Evolutionary conservation across 2,329 filamentous ascomycete genomes (phyloP).

Genomic region (Cordyceps sp.): DNA sequence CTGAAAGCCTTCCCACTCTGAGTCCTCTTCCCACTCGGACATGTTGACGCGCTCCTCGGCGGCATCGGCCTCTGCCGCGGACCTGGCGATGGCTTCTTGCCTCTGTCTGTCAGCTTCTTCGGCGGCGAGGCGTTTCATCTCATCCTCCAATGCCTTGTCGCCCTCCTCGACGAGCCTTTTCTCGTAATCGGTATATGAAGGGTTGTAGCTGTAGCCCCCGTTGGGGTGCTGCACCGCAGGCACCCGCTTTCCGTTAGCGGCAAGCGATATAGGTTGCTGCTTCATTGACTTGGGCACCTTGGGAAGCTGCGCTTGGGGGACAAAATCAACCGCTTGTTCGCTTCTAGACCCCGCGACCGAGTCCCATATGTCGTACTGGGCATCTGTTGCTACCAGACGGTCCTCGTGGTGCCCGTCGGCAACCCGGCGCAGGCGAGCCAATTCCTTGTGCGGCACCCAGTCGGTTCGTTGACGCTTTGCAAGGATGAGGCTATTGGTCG

Average conservation of each 20-base stretch:
- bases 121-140: slow-evolving; percentile 54
- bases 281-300: slow-evolving; percentile 62
- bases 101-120: slow-evolving; percentile 51
- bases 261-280: slow-evolving; percentile 61
- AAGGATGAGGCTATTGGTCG: slow-evolving; percentile 56
- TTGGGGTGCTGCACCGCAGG: slow-evolving; percentile 65
- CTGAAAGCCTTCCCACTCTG: slow-evolving; percentile 79
- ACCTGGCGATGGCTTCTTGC: slow-evolving; percentile 50
- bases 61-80: slow-evolving; percentile 59
- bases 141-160: slow-evolving; percentile 60
- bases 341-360: slow-evolving; percentile 23
- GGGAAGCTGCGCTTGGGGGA: slow-evolving; percentile 47
- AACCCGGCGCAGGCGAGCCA: slow-evolving; percentile 59
- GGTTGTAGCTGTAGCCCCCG: slow-evolving; percentile 86
- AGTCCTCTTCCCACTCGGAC: slow-evolving; percentile 70
- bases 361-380: slow-evolving; percentile 67
- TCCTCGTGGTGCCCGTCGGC: slow-evolving; percentile 54
- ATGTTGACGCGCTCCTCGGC: slow-evolving; percentile 49
- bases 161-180: slow-evolving; percentile 58
- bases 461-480: slow-evolving; percentile 62
- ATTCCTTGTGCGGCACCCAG: slow-evolving; percentile 74
- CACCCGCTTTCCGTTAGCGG: slow-evolving; percentile 64
- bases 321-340: slow-evolving; percentile 30
- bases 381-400: slow-evolving; percentile 38
- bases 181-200: slow-evolving; percentile 73